Evolutionary conservation across 2,329 filamentous ascomycete species (phyloP).

Genomic region (Ophiostoma piceae): DNA sequence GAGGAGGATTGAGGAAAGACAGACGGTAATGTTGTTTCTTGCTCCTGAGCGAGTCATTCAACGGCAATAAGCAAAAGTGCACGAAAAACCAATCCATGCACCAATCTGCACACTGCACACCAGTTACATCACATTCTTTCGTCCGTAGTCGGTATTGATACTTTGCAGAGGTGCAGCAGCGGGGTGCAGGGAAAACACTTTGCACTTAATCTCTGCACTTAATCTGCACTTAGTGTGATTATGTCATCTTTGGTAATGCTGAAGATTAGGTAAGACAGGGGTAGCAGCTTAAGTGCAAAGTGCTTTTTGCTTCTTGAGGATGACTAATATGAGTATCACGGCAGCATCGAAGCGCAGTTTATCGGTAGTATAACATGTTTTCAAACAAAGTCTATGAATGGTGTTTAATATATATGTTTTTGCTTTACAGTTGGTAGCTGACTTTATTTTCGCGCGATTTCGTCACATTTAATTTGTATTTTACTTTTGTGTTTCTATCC

Average conservation of each 20-base stretch:
- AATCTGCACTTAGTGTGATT: background rate
- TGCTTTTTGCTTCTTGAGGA: background rate
- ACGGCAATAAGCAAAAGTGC: background rate
- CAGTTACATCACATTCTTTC: slow-evolving; percentile 5
- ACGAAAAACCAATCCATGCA: background rate
- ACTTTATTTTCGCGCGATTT: too few species aligned
- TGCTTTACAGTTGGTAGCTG: too few species aligned
- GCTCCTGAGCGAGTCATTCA: background rate
- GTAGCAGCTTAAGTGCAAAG: background rate
- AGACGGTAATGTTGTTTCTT: background rate
- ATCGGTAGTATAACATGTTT: too few species aligned
- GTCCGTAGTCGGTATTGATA: background rate
- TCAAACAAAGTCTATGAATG: too few species aligned
- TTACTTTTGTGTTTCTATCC: too few species aligned
- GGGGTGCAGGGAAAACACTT: slow-evolving; percentile 10
- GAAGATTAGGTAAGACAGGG: background rate
- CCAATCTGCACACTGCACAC: background rate
- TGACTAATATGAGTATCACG: background rate
- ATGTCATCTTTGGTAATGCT: background rate
- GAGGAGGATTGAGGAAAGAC: background rate
- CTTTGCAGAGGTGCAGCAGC: background rate
- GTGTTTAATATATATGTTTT: too few species aligned
- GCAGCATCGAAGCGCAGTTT: background rate
- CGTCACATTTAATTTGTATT: too few species aligned
- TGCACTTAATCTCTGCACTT: background rate